phyloP scores from a whole-genome alignment of 768 basidiomycete species.

The Boletellus ananas region DNA sequence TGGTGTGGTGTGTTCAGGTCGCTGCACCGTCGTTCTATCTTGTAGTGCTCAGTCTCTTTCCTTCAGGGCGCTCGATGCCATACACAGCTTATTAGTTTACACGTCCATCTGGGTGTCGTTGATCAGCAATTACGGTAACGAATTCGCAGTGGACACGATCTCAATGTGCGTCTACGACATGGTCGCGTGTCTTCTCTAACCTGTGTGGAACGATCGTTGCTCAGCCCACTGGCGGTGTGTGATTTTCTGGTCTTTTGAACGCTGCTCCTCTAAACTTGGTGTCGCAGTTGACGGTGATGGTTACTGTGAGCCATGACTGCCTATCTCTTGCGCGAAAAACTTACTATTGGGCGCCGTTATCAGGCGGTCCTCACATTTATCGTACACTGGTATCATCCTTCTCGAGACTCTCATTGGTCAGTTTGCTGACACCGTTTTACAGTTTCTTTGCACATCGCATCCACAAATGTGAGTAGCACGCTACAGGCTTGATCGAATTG shows the following conservation, averaged over 20 bases:
- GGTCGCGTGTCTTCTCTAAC: background rate
- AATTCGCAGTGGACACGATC: constrained; percentile 37
- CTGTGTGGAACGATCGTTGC: background rate
- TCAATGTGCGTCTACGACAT: constrained; percentile 36
- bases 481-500: background rate
- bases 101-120: constrained; percentile 42
- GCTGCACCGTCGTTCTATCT: background rate
- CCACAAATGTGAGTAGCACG: constrained; percentile 33
- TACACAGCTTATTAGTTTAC: constrained; percentile 40
- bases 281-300: constrained; percentile 28
- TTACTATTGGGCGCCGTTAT: constrained; percentile 9
- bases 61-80: constrained; percentile 33
- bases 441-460: constrained; percentile 42
- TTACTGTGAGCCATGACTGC: constrained; percentile 27
- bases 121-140: constrained; percentile 41
- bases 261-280: background rate
- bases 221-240: constrained; percentile 28
- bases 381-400: constrained; percentile 43
- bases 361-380: constrained; percentile 19
- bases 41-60: background rate
- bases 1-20: constrained; percentile 20
- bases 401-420: background rate
- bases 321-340: background rate
- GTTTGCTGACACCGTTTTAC: background rate
- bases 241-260: background rate